Conservation (phyloP, 345 rosid genomes). For the Euphorbia pulcherrima region DNA sequence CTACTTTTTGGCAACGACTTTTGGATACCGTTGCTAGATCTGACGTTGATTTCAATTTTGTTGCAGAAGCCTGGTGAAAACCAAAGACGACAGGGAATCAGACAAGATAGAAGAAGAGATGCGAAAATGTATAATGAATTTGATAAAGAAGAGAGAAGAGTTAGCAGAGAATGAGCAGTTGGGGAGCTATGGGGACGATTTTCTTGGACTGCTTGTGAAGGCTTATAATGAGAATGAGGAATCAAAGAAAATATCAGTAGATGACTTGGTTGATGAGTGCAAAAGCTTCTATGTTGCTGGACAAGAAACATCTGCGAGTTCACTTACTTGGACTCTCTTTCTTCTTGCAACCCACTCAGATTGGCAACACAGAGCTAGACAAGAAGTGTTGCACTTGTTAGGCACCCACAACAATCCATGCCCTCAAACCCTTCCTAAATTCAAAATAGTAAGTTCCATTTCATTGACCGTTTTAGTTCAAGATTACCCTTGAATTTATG, state of each 20-base stretch:
- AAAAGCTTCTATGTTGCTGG: conserved; percentile 39
- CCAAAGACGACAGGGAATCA: conserved; percentile 21
- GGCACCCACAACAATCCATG: conserved; percentile 28
- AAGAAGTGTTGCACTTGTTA: conserved; percentile 25
- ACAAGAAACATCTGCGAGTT: conserved; percentile 21
- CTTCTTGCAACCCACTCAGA: conserved; percentile 32
- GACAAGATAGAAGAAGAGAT: conserved; percentile 15
- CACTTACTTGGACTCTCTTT: conserved; percentile 25
- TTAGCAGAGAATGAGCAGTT: conserved; percentile 3
- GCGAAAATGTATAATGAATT: neutral
- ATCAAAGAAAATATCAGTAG: conserved; percentile 19
- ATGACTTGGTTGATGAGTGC: conserved; percentile 37
- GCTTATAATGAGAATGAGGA: conserved; percentile 13
- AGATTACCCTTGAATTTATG: too few relatives aligned
- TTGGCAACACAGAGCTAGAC: conserved; percentile 45
- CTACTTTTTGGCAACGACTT: too few relatives aligned
- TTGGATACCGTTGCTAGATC: too few relatives aligned
- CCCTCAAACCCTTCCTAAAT: conserved; percentile 23
- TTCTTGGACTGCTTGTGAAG: conserved; percentile 26
- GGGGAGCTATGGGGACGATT: conserved; percentile 23
- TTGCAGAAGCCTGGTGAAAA: conserved; percentile 28
- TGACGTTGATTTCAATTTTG: too few relatives aligned
- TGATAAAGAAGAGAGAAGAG: conserved; percentile 32
- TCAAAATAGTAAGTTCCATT: conserved; percentile 28
- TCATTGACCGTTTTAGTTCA: too few relatives aligned